Evolutionary conservation across 1,284 basidiomycete genomes (phyloP).

Genomic region (Trichosporon asahii): DNA sequence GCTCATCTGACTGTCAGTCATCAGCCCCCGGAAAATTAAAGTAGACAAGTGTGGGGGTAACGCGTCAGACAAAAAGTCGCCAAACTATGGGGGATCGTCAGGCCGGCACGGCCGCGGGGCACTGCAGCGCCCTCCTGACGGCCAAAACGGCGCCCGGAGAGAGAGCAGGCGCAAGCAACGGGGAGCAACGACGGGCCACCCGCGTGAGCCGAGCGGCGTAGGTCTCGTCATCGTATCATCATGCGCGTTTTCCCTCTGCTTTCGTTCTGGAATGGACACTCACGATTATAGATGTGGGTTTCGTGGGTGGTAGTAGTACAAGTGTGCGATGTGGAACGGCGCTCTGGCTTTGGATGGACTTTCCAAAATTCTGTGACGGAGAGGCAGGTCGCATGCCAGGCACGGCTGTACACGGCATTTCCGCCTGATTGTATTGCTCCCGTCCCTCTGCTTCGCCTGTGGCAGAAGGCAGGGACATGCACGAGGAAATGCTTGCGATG

Average conservation of each 20-base stretch:
- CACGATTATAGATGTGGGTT: not conserved
- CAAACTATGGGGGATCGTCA: slow-evolving; percentile 50
- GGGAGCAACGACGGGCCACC: slow-evolving; percentile 4
- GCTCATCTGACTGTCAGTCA: slow-evolving; percentile 16
- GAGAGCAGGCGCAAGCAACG: slow-evolving; percentile 25
- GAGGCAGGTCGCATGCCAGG: not conserved
- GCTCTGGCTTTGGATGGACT: not conserved
- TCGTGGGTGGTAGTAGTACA: not conserved
- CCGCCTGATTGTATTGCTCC: not conserved
- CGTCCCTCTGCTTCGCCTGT: not conserved
- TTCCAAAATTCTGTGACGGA: slow-evolving; percentile 6
- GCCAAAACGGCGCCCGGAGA: slow-evolving; percentile 26
- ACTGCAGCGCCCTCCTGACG: slow-evolving; percentile 11
- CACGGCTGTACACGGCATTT: not conserved
- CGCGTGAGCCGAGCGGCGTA: slow-evolving; percentile 26
- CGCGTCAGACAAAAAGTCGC: slow-evolving; percentile 48
- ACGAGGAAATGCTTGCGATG: not conserved
- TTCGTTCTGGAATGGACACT: not conserved
- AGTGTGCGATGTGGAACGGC: not conserved
- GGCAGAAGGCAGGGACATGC: not conserved
- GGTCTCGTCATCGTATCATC: slow-evolving; percentile 52
- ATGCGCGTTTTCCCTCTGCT: slow-evolving; percentile 24
- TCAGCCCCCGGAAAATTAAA: not conserved
- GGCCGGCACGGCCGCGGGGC: slow-evolving; percentile 14
- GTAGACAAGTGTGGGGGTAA: slow-evolving; percentile 12